phyloP scores from a whole-genome alignment of 225 moss, liverwort and hornwort genomes.

The Polytrichum formosum region DNA sequence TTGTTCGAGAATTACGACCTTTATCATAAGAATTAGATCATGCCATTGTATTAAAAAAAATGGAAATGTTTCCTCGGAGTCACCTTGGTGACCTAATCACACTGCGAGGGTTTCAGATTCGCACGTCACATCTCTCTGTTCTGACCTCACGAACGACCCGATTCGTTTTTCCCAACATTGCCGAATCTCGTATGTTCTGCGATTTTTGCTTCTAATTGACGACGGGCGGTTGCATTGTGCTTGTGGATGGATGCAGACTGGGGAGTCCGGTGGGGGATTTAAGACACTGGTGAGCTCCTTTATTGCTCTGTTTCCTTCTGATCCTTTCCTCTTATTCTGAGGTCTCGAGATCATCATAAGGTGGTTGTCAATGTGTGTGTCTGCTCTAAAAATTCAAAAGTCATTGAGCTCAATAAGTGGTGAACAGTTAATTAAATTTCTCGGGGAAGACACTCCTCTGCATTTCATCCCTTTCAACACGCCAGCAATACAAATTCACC shows the following conservation, averaged over 20 bases:
- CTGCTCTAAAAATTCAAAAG: not conserved
- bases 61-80: too few relatives aligned
- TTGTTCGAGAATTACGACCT: too few relatives aligned
- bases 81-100: too few relatives aligned
- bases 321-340: not conserved
- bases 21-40: too few relatives aligned
- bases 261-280: constrained; percentile 5
- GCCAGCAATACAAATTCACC: not conserved
- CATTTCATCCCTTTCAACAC: not conserved
- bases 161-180: not conserved
- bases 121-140: too few relatives aligned
- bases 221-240: not conserved
- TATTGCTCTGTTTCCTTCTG: not conserved
- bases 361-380: not conserved
- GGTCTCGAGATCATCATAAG: not conserved
- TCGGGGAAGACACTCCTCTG: not conserved
- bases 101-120: too few relatives aligned
- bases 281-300: constrained; percentile 4
- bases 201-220: not conserved
- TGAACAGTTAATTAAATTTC: not conserved
- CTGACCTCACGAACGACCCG: too few relatives aligned
- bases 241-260: constrained; percentile 7
- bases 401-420: not conserved
- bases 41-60: too few relatives aligned
- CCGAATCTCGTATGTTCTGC: not conserved